Evolutionary conservation across 2,329 filamentous ascomycete genomes (phyloP).

Genomic region (Ascochyta koolunga): DNA sequence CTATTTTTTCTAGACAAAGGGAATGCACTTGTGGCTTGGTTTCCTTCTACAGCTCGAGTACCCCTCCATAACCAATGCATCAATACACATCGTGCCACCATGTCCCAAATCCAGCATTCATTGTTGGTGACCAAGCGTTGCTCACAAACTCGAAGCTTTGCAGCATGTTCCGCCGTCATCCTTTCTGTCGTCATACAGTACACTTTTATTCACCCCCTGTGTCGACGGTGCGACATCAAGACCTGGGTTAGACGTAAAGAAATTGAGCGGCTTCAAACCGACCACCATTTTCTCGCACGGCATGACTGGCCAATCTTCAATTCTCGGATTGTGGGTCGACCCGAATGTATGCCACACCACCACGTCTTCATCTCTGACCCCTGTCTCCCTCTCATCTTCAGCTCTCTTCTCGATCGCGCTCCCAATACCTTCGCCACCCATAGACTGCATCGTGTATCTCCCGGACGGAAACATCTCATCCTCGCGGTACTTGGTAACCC

Average conservation of each 20-base stretch:
- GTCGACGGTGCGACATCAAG: conserved; percentile 29
- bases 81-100: no score
- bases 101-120: no score
- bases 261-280: conserved; percentile 32
- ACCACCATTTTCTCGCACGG: conserved; percentile 35
- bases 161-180: background rate
- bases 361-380: conserved; percentile 29
- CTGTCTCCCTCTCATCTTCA: background rate
- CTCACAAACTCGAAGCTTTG: background rate
- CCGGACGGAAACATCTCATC: conserved; percentile 34
- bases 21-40: no score
- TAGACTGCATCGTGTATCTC: conserved; percentile 34
- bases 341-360: conserved; percentile 41
- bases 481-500: conserved; percentile 36
- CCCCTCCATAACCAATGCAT: no score
- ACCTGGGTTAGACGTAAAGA: conserved; percentile 33
- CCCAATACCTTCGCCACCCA: conserved; percentile 32
- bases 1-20: no score
- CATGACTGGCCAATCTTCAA: conserved; percentile 43
- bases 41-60: no score
- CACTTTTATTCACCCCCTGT: conserved; percentile 31
- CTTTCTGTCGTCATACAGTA: conserved; percentile 10
- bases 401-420: conserved; percentile 6
- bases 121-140: conserved; percentile 19
- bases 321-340: conserved; percentile 36